These are phyloP conservation scores for Chaetoscypha palmicola DNA, from an alignment of 2,329 filamentous ascomycete species.

Conservation along the genomic window DNA sequence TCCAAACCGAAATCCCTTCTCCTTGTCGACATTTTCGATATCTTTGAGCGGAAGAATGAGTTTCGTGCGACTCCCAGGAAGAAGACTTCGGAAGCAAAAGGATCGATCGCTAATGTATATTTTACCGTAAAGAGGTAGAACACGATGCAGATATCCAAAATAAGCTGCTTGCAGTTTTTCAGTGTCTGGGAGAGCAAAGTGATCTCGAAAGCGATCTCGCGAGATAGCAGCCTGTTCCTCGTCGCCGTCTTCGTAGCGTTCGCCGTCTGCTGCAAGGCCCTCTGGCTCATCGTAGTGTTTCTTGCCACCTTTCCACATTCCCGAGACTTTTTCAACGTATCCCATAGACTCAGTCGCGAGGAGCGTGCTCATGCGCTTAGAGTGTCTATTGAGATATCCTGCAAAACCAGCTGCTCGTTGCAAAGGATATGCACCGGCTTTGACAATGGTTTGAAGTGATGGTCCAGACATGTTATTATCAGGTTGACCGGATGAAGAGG, in stretches of 20 bases:
- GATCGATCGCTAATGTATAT: slow-evolving; percentile 85
- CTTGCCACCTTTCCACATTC: slow-evolving; percentile 89
- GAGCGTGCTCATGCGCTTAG: slow-evolving; percentile 73
- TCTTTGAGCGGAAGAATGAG: slow-evolving; percentile 85
- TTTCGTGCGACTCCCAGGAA: slow-evolving; percentile 86
- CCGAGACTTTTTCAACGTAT: slow-evolving; percentile 93
- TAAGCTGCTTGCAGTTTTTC: slow-evolving; percentile 85
- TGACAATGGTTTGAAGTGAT: slow-evolving; percentile 50
- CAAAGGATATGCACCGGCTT: slow-evolving; percentile 65
- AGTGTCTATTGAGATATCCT: slow-evolving; percentile 71
- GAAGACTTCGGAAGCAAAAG: slow-evolving; percentile 87
- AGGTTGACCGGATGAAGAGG: slow-evolving; percentile 15
- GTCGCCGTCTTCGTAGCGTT: slow-evolving; percentile 47
- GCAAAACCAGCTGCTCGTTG: slow-evolving; percentile 79
- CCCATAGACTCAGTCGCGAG: slow-evolving; percentile 89
- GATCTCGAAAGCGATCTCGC: slow-evolving; percentile 76
- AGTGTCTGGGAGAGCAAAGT: slow-evolving; percentile 80
- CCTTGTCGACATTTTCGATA: slow-evolving; percentile 88
- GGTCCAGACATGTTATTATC: slow-evolving; percentile 39
- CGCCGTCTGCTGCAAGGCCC: slow-evolving; percentile 46
- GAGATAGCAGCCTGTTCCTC: slow-evolving; percentile 58
- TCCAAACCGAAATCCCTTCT: slow-evolving; percentile 88
- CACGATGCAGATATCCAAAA: slow-evolving; percentile 84
- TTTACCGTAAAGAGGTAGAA: slow-evolving; percentile 89
- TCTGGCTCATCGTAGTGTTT: slow-evolving; percentile 72